phyloP scores from a whole-genome alignment of 257 asterid genomes.

The Solanum peruvianum region DNA sequence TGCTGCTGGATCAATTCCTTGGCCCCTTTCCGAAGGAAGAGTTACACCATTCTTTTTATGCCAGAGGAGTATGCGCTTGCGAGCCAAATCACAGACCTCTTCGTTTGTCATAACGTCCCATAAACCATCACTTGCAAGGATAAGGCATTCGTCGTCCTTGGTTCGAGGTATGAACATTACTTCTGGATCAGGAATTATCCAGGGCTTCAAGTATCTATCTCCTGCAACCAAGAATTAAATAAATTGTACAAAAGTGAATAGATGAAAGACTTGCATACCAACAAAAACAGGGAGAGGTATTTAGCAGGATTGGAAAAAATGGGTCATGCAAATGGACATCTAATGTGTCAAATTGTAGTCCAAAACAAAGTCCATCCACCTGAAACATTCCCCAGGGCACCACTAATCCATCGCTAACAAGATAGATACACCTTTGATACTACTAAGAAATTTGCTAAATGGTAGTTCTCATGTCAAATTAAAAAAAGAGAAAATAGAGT shows the following conservation, averaged over 20 bases:
- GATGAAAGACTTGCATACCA: background rate
- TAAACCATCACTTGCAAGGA: conserved; percentile 86
- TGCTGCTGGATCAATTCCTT: conserved; percentile 85
- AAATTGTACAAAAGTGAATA: background rate
- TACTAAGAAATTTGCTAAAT: background rate
- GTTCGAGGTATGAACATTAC: conserved; percentile 64
- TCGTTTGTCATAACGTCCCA: conserved; percentile 93
- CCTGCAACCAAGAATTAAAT: conserved; percentile 26
- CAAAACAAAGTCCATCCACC: background rate
- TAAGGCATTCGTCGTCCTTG: conserved; percentile 70
- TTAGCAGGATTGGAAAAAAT: background rate
- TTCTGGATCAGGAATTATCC: conserved; percentile 88
- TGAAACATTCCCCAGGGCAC: background rate
- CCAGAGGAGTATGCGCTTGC: conserved; percentile 68
- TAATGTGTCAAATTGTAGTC: background rate
- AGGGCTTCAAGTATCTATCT: conserved; percentile 83
- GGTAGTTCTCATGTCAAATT: background rate
- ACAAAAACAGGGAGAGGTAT: background rate
- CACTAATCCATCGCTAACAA: background rate
- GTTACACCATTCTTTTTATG: conserved; percentile 46
- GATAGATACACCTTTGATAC: too few species aligned
- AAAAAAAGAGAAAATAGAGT: background rate
- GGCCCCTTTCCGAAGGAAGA: conserved; percentile 43
- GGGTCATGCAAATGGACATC: background rate
- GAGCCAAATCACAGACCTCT: conserved; percentile 81